These are phyloP conservation scores for Fusarium denticulatum DNA, from an alignment of 2,329 filamentous ascomycete species.

Conservation along the genomic window DNA sequence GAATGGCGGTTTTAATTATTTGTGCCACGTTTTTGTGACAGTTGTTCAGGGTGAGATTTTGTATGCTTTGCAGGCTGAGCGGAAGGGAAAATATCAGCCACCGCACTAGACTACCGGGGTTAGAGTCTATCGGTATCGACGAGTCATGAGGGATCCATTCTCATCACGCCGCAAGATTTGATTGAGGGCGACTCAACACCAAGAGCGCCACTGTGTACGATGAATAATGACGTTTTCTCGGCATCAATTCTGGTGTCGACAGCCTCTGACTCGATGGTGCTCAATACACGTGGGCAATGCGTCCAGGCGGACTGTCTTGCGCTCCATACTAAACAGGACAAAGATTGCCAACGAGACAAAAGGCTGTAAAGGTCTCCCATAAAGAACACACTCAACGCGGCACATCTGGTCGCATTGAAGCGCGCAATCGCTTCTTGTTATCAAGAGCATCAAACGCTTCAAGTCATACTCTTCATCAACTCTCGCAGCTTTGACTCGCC, in stretches of 20 bases:
- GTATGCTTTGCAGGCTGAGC: not conserved
- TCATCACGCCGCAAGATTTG: not conserved
- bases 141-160: not conserved
- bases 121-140: not conserved
- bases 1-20: fast-evolving
- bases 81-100: not conserved
- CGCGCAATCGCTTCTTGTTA: fast-evolving
- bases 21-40: not conserved
- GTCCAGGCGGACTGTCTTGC: not conserved
- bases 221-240: not conserved
- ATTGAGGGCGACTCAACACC: not conserved
- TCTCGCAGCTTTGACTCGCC: not conserved
- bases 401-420: fast-evolving
- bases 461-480: not conserved
- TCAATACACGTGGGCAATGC: not conserved
- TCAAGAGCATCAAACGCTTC: too few species aligned
- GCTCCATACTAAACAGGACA: fast-evolving
- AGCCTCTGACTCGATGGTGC: not conserved
- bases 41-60: not conserved
- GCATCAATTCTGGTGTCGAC: not conserved
- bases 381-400: fast-evolving
- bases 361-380: fast-evolving
- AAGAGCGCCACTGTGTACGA: not conserved
- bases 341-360: fast-evolving
- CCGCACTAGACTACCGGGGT: not conserved